These are phyloP conservation scores for Oehlia diaphana DNA, from an alignment of 192 early-diverging fungal genomes.

Conservation along the genomic window DNA sequence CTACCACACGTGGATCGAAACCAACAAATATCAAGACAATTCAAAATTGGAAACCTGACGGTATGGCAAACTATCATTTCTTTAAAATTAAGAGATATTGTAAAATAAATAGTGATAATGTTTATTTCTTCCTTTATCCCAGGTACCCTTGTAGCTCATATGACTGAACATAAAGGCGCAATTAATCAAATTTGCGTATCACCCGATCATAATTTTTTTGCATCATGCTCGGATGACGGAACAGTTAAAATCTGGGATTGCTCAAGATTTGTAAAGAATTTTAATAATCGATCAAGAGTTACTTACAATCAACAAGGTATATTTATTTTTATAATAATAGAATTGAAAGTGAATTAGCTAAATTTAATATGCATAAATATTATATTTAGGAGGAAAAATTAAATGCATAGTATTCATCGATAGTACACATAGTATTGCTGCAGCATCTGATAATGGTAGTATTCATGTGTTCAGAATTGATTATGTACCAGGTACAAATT, in stretches of 20 bases:
- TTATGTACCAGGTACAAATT: constrained; percentile 35
- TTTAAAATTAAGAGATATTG: no score
- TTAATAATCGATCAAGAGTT: constrained; percentile 73
- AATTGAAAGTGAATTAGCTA: neutral
- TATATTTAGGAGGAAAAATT: constrained; percentile 66
- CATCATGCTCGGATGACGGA: constrained; percentile 83
- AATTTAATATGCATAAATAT: constrained; percentile 6
- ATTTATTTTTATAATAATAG: neutral
- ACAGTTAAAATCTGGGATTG: constrained; percentile 84
- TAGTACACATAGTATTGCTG: constrained; percentile 74
- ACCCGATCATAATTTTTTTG: constrained; percentile 73
- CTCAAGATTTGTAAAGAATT: constrained; percentile 77
- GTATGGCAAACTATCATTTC: constrained; percentile 31
- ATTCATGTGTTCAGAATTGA: constrained; percentile 74
- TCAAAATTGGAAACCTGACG: constrained; percentile 73
- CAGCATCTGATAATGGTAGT: constrained; percentile 77
- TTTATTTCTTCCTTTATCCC: neutral
- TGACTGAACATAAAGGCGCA: constrained; percentile 82
- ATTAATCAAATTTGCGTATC: constrained; percentile 71
- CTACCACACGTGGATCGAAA: constrained; percentile 34
- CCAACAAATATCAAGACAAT: constrained; percentile 41
- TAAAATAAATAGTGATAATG: neutral
- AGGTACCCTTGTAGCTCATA: constrained; percentile 72
- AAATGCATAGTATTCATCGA: constrained; percentile 77
- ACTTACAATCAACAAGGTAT: constrained; percentile 68